Percentiles rank a stretch among this genome's conserved stretches.
Conservation (phyloP, 2,329 filamentous ascomycete species). For the Pseudogymnoascus sp. region DNA sequence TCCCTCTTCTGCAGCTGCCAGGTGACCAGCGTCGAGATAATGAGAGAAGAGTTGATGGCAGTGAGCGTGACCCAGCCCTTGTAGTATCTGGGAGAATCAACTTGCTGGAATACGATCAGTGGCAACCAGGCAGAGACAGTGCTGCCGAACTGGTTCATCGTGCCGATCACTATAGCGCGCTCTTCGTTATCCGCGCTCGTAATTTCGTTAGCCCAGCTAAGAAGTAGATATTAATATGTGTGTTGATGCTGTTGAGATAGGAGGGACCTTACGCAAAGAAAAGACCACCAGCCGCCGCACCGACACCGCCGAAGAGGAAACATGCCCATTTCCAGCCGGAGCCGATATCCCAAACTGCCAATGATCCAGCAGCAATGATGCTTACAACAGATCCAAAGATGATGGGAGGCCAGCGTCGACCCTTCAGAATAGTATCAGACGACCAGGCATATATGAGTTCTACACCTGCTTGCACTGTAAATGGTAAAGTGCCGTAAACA, state of each 20-base stretch:
- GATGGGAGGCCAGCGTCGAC: slow-evolving; percentile 56
- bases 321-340: slow-evolving; percentile 55
- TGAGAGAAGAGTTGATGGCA: slow-evolving; percentile 40
- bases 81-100: slow-evolving; percentile 51
- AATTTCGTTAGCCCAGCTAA: slow-evolving; percentile 45
- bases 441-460: slow-evolving; percentile 59
- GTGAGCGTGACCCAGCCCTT: slow-evolving; percentile 54
- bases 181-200: slow-evolving; percentile 54
- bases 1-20: slow-evolving; percentile 40
- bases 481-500: slow-evolving; percentile 41
- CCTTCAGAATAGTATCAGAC: slow-evolving; percentile 51
- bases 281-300: slow-evolving; percentile 39
- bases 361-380: slow-evolving; percentile 35
- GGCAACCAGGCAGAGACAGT: slow-evolving; percentile 64
- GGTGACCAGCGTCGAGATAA: slow-evolving; percentile 41
- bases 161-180: slow-evolving; percentile 54
- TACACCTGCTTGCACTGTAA: slow-evolving; percentile 44
- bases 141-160: slow-evolving; percentile 64
- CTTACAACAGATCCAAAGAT: slow-evolving; percentile 42
- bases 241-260: slow-evolving; percentile 3
- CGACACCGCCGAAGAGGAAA: slow-evolving; percentile 45
- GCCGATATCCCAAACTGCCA: slow-evolving; percentile 43
- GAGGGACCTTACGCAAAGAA: slow-evolving; percentile 37
- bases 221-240: slow-evolving; percentile 13
- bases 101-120: slow-evolving; percentile 56